Evolutionary conservation across 768 basidiomycete genomes (phyloP), one percentile per base, ranked within the genome.

Genomic region (Asterophora lycoperdoides): DNA sequence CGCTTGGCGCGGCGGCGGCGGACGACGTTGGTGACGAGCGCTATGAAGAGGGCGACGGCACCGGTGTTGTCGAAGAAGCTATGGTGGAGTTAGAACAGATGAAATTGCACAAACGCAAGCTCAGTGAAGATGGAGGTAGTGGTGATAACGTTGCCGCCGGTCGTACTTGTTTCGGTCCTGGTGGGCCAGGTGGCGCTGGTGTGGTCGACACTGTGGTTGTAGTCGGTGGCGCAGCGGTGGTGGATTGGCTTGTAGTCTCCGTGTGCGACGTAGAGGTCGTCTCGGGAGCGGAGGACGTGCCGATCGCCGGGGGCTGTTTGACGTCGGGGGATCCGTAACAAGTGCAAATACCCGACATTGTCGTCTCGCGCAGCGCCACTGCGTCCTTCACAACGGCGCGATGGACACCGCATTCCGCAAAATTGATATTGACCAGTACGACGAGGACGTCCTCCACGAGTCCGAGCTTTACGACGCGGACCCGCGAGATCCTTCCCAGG

Each of bases 391-490:
- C 3, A 15, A 14, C 26, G 15, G 8, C 17, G 36, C 1, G 26
- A 75, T 74, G 72, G 75, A 77, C 41, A 64, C 64, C 52, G 80
- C 83, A 44, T 96, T 93, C 68, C 78, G 94, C 59, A 94, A 93
- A 69, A 92, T 96, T 69, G 86, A 97, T 71, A 86, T 97, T 61
- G 95, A 98, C 71, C 77, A 73, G 34, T 91, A 83, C 70, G 95
- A 98, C 63, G 95, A 97, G 66, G 95, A 97, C 59, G 78, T 83
- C 18, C 69, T 97, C 6, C 79, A 84, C 38, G 89, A 93, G 50
- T 80, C 79, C 13, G 93, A 95, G 56, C 80, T 97, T 23, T 94
- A 86, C 64, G 86, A 89, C 26, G 78, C 87, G 2, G 93, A 97
- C 62, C 86, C 90, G 6, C 75, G 93, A 44, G 80, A 82, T 41